These are phyloP conservation scores for Trichoderma lentiforme DNA, from an alignment of 2,329 filamentous ascomycete genomes.

Conservation along the genomic window DNA sequence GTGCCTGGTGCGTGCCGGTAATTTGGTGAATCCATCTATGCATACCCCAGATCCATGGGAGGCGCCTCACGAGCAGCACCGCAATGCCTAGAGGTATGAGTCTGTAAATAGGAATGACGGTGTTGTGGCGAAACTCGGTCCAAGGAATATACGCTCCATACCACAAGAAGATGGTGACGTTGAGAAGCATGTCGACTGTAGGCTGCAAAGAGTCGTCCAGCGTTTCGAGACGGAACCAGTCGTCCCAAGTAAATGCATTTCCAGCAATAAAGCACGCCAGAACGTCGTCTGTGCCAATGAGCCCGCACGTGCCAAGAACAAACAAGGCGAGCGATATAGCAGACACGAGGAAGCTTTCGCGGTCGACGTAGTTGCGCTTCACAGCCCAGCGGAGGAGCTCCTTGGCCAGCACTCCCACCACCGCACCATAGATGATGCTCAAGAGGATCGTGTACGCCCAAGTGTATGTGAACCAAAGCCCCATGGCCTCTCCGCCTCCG, in stretches of 20 bases:
- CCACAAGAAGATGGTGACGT: slow-evolving; percentile 86
- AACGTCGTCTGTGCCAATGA: slow-evolving; percentile 86
- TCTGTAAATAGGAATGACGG: slow-evolving; percentile 68
- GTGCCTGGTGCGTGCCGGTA: slow-evolving; percentile 66
- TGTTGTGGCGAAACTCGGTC: slow-evolving; percentile 63
- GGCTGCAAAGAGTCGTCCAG: slow-evolving; percentile 89
- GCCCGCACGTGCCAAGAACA: slow-evolving; percentile 79
- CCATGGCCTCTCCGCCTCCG: slow-evolving; percentile 65
- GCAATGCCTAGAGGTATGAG: slow-evolving; percentile 71
- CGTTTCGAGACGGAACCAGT: slow-evolving; percentile 89
- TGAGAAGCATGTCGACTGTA: slow-evolving; percentile 91
- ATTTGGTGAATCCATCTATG: slow-evolving; percentile 79
- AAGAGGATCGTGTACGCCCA: slow-evolving; percentile 80
- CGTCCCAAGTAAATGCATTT: slow-evolving; percentile 87
- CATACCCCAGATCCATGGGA: slow-evolving; percentile 72
- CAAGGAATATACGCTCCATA: slow-evolving; percentile 84
- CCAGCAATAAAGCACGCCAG: slow-evolving; percentile 90
- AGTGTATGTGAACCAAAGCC: slow-evolving; percentile 79
- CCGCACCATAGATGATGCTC: slow-evolving; percentile 71
- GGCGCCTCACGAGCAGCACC: slow-evolving; percentile 71
- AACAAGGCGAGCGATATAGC: slow-evolving; percentile 82
- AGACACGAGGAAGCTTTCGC: slow-evolving; percentile 85
- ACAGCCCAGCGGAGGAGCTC: slow-evolving; percentile 82
- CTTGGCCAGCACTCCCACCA: slow-evolving; percentile 78
- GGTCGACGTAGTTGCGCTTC: slow-evolving; percentile 74